A percentile compares a stretch with the other conserved stretches of the same genome.
These are phyloP conservation scores for Asclepias syriaca DNA, from an alignment of 257 asterid species.

Conservation along the genomic window DNA sequence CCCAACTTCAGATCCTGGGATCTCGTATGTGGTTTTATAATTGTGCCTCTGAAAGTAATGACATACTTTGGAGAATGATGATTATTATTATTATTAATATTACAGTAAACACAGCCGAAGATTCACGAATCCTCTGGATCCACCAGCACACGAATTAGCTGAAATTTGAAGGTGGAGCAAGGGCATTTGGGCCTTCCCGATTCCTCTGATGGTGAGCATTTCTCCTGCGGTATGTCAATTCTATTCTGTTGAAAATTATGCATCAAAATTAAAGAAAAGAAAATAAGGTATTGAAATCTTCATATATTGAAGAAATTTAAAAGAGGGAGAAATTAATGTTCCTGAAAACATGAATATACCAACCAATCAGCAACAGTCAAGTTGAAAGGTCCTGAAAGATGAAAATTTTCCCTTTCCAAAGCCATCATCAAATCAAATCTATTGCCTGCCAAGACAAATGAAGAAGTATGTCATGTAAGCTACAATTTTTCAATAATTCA, in stretches of 20 bases:
- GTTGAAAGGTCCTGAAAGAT: constrained; percentile 51
- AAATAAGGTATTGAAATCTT: too few species aligned
- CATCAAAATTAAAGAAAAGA: neutral
- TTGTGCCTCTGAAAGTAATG: constrained; percentile 64
- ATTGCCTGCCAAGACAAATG: neutral
- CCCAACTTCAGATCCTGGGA: constrained; percentile 54
- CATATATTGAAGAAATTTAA: too few species aligned
- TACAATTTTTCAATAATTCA: too few species aligned
- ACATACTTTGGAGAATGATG: constrained; percentile 41
- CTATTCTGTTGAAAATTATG: neutral
- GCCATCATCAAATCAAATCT: constrained; percentile 32
- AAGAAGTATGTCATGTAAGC: neutral
- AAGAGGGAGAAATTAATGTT: too few species aligned
- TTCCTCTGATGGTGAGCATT: constrained; percentile 55
- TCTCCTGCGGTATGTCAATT: constrained; percentile 29
- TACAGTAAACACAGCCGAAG: constrained; percentile 49
- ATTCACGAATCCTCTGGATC: constrained; percentile 51
- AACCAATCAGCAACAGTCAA: constrained; percentile 41
- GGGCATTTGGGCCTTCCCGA: constrained; percentile 43
- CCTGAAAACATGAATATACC: constrained; percentile 31
- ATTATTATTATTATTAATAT: constrained; percentile 1
- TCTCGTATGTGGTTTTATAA: constrained; percentile 34
- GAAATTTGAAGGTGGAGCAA: constrained; percentile 58
- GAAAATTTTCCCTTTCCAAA: constrained; percentile 45
- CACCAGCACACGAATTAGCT: constrained; percentile 27